Percentiles rank a stretch among this genome's conserved stretches.
phyloP scores from a whole-genome alignment of 768 basidiomycete genomes.

The Rhodotorula diobovata region DNA sequence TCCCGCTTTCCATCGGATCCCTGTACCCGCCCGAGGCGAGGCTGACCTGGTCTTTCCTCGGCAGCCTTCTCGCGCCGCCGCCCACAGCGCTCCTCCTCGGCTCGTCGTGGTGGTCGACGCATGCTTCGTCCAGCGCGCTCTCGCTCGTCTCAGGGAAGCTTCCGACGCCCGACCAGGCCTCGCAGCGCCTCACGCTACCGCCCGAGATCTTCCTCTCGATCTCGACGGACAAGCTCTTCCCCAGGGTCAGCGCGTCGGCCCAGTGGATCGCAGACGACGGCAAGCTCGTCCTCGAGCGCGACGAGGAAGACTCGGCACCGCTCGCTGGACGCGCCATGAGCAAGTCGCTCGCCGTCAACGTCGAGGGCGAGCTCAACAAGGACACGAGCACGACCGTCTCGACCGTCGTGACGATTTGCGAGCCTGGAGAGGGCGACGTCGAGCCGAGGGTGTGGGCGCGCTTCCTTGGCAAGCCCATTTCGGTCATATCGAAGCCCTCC shows the following conservation, averaged over 20 bases:
- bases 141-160: conserved; percentile 52
- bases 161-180: conserved; percentile 57
- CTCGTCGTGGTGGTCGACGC: conserved; percentile 34
- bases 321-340: conserved; percentile 90
- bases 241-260: conserved; percentile 55
- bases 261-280: conserved; percentile 84
- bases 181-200: conserved; percentile 58
- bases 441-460: conserved; percentile 72
- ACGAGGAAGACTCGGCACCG: conserved; percentile 69
- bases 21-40: not conserved
- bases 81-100: conserved; percentile 38
- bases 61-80: conserved; percentile 37
- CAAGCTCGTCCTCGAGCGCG: conserved; percentile 66
- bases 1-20: not conserved
- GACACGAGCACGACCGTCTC: conserved; percentile 92
- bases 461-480: conserved; percentile 88
- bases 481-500: conserved; percentile 96
- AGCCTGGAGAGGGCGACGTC: conserved; percentile 53
- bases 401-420: conserved; percentile 80
- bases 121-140: not conserved
- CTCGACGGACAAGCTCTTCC: conserved; percentile 59
- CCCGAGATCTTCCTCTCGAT: conserved; percentile 81
- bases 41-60: not conserved
- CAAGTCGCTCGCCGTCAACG: conserved; percentile 90
- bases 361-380: conserved; percentile 58